phyloP scores from a whole-genome alignment of 1,284 basidiomycete genomes.

The Apiotrichum laibachii region DNA sequence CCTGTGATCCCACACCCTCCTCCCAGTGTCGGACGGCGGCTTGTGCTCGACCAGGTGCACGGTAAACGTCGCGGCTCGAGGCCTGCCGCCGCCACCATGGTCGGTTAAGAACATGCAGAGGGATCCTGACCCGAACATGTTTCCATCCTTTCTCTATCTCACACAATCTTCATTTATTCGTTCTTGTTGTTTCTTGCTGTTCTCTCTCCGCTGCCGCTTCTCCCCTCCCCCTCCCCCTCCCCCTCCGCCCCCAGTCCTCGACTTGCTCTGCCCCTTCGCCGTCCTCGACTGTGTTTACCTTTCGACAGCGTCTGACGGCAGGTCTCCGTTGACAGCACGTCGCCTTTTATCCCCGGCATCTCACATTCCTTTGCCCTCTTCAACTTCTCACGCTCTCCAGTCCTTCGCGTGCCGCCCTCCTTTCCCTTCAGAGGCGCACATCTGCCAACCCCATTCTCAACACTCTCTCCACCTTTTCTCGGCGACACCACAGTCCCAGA shows the following conservation, averaged over 20 bases:
- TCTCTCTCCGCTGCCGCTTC: neutral
- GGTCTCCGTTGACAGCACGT: conserved; percentile 2
- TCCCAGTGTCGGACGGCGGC: no score
- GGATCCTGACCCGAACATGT: no score
- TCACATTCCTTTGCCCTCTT: neutral
- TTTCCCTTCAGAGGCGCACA: neutral
- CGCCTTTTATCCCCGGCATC: neutral
- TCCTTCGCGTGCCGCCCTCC: neutral
- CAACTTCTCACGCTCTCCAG: neutral
- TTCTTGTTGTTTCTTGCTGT: no score
- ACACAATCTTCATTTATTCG: neutral
- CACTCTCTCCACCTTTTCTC: neutral
- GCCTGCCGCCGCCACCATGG: no score
- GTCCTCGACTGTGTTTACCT: neutral
- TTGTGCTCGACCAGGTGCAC: no score
- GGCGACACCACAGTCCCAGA: neutral
- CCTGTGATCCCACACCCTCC: no score
- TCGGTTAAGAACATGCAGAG: neutral
- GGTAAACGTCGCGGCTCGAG: no score
- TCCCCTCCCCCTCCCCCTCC: neutral
- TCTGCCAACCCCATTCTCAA: neutral
- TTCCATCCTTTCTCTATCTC: neutral
- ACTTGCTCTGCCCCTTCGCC: no score
- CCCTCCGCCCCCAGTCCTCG: neutral
- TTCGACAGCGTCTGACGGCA: conserved; percentile 1